Evolutionary conservation across 352 stramenopile genomes (phyloP).

Genomic region (Phytophthora aleatoria): DNA sequence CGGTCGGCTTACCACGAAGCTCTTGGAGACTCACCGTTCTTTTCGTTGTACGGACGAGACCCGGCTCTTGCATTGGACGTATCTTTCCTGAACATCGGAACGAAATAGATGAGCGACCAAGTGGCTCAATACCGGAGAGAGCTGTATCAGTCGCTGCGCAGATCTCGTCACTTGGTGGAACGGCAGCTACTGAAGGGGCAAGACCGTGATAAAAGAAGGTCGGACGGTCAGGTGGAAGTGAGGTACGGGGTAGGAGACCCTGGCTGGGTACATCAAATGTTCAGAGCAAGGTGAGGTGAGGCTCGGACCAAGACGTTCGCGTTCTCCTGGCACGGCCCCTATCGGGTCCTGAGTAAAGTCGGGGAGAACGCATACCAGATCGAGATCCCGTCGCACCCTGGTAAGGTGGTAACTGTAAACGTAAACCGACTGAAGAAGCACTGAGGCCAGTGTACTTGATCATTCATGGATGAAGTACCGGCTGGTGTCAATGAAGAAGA

Average conservation of each 20-base stretch:
- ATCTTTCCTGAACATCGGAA: background rate
- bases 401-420: background rate
- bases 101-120: constrained; percentile 3
- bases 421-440: background rate
- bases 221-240: background rate
- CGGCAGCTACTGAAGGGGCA: background rate
- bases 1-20: constrained; percentile 7
- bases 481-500: background rate
- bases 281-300: background rate
- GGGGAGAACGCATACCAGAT: background rate
- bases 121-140: background rate
- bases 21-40: background rate
- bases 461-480: background rate
- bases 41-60: background rate
- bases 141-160: background rate
- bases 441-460: background rate
- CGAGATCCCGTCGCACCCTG: background rate
- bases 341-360: background rate
- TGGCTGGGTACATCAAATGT: background rate
- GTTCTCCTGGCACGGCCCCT: background rate
- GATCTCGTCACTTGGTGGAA: background rate
- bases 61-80: background rate
- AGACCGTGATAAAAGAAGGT: background rate
- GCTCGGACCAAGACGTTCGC: background rate
- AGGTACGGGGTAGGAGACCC: background rate